These are phyloP conservation scores for Euptelea pleiosperma DNA, from an alignment of 164 flowering plant genomes.

Conservation along the genomic window DNA sequence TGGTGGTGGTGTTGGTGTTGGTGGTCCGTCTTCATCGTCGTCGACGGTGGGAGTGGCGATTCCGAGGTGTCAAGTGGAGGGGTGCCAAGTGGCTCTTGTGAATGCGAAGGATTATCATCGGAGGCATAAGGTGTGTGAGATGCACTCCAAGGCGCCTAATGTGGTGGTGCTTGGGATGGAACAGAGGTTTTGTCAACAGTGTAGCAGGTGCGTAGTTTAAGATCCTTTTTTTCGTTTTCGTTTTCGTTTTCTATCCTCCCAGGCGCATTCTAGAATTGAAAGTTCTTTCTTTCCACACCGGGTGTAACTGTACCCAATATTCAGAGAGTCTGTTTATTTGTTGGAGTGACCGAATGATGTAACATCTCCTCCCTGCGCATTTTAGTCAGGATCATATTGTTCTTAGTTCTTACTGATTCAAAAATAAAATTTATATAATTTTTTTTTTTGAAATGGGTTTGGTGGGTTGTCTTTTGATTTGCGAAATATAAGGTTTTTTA, in stretches of 20 bases:
- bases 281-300: too few species aligned
- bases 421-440: too few species aligned
- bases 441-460: too few species aligned
- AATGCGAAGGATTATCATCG: slow-evolving; percentile 69
- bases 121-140: slow-evolving; percentile 75
- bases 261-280: not conserved
- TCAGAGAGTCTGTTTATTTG: too few species aligned
- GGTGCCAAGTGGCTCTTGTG: slow-evolving; percentile 47
- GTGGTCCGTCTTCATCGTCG: slow-evolving; percentile 12
- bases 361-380: slow-evolving; percentile 1
- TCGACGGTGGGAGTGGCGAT: too few species aligned
- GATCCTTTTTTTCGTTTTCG: too few species aligned
- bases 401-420: too few species aligned
- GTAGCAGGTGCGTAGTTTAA: too few species aligned
- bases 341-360: too few species aligned
- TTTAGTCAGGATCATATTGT: too few species aligned
- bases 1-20: slow-evolving; percentile 7
- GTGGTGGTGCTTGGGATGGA: slow-evolving; percentile 56
- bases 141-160: slow-evolving; percentile 71
- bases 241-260: not conserved
- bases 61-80: slow-evolving; percentile 75
- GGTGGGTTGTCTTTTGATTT: not conserved
- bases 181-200: slow-evolving; percentile 81
- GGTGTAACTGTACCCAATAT: too few species aligned
- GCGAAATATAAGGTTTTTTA: too few species aligned